These are phyloP conservation scores for Stipa capillata DNA, from an alignment of 176 grass and related monocot genomes.

Conservation along the genomic window DNA sequence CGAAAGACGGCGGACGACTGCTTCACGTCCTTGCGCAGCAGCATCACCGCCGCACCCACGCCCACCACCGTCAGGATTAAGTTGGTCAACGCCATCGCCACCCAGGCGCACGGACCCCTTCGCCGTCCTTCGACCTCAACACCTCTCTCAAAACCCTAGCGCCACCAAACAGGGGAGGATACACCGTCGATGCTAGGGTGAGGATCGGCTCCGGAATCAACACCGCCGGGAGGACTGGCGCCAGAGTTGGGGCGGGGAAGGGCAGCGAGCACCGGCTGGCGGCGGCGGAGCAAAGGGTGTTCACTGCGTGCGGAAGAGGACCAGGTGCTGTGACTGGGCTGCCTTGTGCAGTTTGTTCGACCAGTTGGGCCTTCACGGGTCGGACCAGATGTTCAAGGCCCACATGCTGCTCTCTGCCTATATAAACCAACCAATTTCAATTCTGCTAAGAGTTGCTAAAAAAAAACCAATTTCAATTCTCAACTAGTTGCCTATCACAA, in stretches of 20 bases:
- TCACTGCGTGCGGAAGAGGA: not conserved
- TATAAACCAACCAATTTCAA: no score
- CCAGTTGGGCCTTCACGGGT: no score
- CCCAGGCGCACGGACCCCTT: not conserved
- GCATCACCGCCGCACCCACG: constrained; percentile 73
- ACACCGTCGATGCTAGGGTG: no score
- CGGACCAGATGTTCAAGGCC: not conserved
- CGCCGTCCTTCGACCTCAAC: not conserved
- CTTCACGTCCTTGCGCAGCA: constrained; percentile 82
- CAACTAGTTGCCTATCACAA: no score
- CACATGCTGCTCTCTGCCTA: no score
- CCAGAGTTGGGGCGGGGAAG: not conserved
- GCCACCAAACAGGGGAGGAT: not conserved
- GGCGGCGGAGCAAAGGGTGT: not conserved
- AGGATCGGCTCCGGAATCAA: no score
- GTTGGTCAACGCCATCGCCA: constrained; percentile 72
- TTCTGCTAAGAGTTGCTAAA: no score
- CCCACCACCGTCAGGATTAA: constrained; percentile 90
- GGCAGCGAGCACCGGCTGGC: not conserved
- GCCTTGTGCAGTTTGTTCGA: not conserved
- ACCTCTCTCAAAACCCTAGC: not conserved
- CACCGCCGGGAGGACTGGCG: no score
- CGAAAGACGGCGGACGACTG: constrained; percentile 73
- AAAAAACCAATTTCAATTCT: no score
- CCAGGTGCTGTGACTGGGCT: not conserved